Conservation (phyloP, 2,329 filamentous ascomycete species). For the Plenodomus biglobosus region DNA sequence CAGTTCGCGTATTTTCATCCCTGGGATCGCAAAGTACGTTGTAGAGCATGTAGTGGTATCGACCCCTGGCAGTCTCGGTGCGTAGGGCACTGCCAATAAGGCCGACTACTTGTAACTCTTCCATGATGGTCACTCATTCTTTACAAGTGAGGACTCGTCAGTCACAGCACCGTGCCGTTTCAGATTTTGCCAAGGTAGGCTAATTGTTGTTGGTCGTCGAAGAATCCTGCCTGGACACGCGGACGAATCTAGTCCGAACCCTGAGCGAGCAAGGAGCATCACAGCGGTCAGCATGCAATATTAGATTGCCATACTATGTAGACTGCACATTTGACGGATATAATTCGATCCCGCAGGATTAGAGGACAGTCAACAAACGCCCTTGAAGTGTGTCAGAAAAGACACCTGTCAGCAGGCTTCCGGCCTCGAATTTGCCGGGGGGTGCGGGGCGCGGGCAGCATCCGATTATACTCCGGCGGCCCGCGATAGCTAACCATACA, state of each 20-base stretch:
- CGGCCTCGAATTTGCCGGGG: not conserved
- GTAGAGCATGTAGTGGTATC: not conserved
- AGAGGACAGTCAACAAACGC: not conserved
- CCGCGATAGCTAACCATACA: constrained; percentile 17
- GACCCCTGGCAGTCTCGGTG: not conserved
- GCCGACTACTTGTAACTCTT: not conserved
- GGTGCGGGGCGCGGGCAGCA: constrained; percentile 10
- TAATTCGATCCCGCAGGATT: not conserved
- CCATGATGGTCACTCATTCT: not conserved
- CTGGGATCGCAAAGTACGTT: not conserved
- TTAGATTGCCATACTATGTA: not conserved
- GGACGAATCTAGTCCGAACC: not conserved
- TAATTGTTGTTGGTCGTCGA: not conserved
- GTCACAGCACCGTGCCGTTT: not conserved
- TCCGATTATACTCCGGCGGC: constrained; percentile 14
- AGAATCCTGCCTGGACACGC: not conserved
- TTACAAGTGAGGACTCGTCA: not conserved
- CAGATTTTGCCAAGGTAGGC: not conserved
- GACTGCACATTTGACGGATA: not conserved
- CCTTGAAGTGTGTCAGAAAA: not conserved
- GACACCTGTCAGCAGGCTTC: not conserved
- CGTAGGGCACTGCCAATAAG: not conserved
- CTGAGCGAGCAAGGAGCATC: not conserved
- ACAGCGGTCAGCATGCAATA: not conserved
- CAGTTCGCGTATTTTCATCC: not conserved